A percentile compares a stretch with the other conserved stretches of the same genome.
Conservation (phyloP, 495 filamentous ascomycete genomes). For the Hypomontagnella submonticulosa region DNA sequence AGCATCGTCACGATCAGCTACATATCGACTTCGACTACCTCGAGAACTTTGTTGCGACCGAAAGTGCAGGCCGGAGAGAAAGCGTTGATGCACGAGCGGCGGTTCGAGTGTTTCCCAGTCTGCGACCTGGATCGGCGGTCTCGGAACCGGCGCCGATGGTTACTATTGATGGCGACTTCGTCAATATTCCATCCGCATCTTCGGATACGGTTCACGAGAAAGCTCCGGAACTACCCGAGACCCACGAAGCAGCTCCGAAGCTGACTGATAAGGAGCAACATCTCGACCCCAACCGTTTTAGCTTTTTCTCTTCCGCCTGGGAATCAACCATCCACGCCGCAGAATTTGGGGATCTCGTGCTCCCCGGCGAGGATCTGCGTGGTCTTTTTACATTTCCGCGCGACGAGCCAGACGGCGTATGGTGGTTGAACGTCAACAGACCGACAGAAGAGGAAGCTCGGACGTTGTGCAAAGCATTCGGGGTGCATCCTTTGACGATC, state of each 20-base stretch:
- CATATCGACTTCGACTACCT: constrained; percentile 88
- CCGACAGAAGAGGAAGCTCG: constrained; percentile 89
- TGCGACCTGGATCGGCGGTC: constrained; percentile 51
- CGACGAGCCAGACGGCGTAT: constrained; percentile 79
- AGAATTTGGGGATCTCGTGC: constrained; percentile 84
- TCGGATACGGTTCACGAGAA: constrained; percentile 53
- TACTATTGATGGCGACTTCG: constrained; percentile 61
- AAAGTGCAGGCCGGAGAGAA: constrained; percentile 62
- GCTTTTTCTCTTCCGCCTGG: constrained; percentile 94
- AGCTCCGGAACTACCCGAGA: constrained; percentile 15
- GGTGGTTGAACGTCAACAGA: constrained; percentile 95
- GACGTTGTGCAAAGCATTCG: constrained; percentile 89
- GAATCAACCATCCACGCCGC: constrained; percentile 91
- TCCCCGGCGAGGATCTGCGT: constrained; percentile 87
- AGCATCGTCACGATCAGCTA: constrained; percentile 57
- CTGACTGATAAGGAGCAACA: constrained; percentile 45
- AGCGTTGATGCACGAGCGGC: constrained; percentile 49
- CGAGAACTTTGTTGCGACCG: constrained; percentile 76
- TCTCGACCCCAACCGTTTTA: constrained; percentile 78
- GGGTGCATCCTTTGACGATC: constrained; percentile 89
- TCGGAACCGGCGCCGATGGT: constrained; percentile 42
- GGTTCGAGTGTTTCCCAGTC: constrained; percentile 70
- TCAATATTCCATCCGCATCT: constrained; percentile 56
- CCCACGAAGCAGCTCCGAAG: constrained; percentile 33
- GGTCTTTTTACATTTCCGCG: constrained; percentile 83